Percentiles rank a stretch among this genome's conserved stretches.
These are phyloP conservation scores for Penicillium olsonii DNA, from an alignment of 2,329 filamentous ascomycete genomes.

Conservation along the genomic window DNA sequence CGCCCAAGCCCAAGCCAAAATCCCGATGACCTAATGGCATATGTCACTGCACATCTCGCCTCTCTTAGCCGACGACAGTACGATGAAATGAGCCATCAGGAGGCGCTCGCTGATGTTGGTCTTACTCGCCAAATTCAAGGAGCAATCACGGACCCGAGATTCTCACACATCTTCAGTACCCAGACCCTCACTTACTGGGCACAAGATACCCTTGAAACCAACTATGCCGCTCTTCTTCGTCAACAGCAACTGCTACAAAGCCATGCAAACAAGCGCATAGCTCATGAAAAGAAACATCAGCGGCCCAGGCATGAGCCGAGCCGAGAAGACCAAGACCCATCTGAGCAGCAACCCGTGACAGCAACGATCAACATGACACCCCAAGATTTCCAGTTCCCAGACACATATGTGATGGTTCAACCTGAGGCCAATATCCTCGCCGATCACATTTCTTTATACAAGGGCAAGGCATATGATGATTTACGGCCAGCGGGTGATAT, in stretches of 20 bases:
- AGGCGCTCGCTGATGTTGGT: slow-evolving; percentile 1
- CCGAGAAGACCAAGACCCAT: not conserved
- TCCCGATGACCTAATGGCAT: slow-evolving; percentile 7
- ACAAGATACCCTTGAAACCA: not conserved
- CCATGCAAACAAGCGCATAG: not conserved
- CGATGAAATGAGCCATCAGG: not conserved
- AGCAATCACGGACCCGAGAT: slow-evolving; percentile 1
- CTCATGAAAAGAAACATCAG: not conserved
- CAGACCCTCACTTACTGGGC: not conserved
- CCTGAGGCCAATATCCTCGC: not conserved
- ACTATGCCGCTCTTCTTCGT: slow-evolving; percentile 2
- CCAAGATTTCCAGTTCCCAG: slow-evolving; percentile 1
- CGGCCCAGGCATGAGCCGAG: not conserved
- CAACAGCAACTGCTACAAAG: not conserved
- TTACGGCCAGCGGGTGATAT: not conserved
- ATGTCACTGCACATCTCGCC: slow-evolving; percentile 3
- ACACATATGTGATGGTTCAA: not conserved
- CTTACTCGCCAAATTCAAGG: slow-evolving; percentile 4
- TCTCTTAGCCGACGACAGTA: not conserved
- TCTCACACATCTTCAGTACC: slow-evolving; percentile 1
- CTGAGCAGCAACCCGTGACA: not conserved
- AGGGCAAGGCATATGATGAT: slow-evolving; percentile 1
- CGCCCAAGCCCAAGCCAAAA: slow-evolving; percentile 1
- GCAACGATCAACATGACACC: slow-evolving; percentile 2
- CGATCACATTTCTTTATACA: slow-evolving; percentile 1